A percentile compares a stretch with the other conserved stretches of the same genome.
Conservation (phyloP, 1,284 basidiomycete genomes). For the Ustilago vetiveriae region DNA sequence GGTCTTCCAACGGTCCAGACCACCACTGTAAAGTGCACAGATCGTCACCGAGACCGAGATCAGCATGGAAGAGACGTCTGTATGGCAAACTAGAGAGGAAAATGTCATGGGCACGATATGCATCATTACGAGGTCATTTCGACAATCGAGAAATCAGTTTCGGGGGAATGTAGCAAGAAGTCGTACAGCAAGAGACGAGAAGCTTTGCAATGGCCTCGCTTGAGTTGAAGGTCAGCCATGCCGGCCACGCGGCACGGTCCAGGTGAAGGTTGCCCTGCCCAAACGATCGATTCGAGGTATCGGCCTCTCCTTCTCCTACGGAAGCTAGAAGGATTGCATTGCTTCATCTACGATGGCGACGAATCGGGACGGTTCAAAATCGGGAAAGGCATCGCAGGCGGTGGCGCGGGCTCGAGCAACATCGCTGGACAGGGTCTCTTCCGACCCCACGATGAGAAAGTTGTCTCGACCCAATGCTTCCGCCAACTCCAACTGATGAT, state of each 20-base stretch:
- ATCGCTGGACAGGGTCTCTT: slow-evolving; percentile 25
- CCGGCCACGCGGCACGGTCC: too few species aligned
- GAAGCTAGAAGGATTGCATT: slow-evolving; percentile 20
- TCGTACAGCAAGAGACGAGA: background rate
- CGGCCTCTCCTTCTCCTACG: too few species aligned
- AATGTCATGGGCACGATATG: slow-evolving; percentile 1
- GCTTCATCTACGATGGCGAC: slow-evolving; percentile 25
- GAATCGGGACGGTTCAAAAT: slow-evolving; percentile 42
- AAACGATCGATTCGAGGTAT: slow-evolving; percentile 18
- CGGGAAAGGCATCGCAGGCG: slow-evolving; percentile 20
- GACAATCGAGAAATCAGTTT: background rate
- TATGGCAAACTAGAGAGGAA: too few species aligned
- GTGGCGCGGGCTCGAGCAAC: slow-evolving; percentile 11
- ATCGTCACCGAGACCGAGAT: too few species aligned
- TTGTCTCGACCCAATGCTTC: slow-evolving; percentile 71
- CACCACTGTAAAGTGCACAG: background rate
- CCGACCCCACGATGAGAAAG: slow-evolving; percentile 26
- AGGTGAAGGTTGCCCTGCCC: slow-evolving; percentile 41
- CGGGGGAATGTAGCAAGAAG: background rate
- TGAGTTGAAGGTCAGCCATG: too few species aligned
- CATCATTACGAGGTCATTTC: background rate
- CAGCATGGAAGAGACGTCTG: too few species aligned
- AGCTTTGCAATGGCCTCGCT: too few species aligned
- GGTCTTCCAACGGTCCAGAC: too few species aligned
- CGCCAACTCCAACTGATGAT: slow-evolving; percentile 92